Conservation (phyloP, 148 eudicot genomes). For the Oxyria digyna region DNA sequence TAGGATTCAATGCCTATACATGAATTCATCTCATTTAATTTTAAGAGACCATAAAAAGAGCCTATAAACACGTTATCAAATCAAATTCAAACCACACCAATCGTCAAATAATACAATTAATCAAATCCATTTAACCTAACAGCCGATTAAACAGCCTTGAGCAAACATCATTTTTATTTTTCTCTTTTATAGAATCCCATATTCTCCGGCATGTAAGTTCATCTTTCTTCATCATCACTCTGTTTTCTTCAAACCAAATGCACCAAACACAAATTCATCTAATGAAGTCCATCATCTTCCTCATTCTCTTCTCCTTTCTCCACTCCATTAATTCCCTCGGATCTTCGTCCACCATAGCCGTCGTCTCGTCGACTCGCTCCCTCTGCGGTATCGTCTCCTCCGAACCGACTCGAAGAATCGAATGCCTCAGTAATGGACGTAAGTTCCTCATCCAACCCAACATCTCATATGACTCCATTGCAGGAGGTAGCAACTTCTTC, state of each 20-base stretch:
- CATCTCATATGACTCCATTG: constrained; percentile 41
- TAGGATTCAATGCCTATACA: no score
- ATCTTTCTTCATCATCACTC: neutral
- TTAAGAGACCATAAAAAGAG: no score
- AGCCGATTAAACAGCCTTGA: no score
- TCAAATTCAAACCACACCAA: no score
- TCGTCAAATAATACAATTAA: no score
- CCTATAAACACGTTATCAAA: no score
- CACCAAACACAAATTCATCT: constrained; percentile 12
- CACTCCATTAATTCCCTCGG: constrained; percentile 25
- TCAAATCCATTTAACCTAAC: no score
- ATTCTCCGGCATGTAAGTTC: constrained; percentile 4
- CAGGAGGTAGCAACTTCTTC: constrained; percentile 56
- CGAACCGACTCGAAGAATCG: constrained; percentile 29
- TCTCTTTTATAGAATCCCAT: constrained; percentile 4
- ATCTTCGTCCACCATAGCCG: constrained; percentile 39
- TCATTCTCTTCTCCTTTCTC: constrained; percentile 11
- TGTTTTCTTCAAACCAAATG: constrained; percentile 17
- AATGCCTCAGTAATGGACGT: constrained; percentile 26
- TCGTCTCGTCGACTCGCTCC: constrained; percentile 29
- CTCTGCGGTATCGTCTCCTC: constrained; percentile 61
- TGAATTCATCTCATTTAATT: no score
- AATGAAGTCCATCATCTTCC: constrained; percentile 24
- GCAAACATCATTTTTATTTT: no score
- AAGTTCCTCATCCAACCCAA: constrained; percentile 20